Base-by-base conservation (phyloP, 352 stramenopile genomes). In the Phytopythium montanum region DNA sequence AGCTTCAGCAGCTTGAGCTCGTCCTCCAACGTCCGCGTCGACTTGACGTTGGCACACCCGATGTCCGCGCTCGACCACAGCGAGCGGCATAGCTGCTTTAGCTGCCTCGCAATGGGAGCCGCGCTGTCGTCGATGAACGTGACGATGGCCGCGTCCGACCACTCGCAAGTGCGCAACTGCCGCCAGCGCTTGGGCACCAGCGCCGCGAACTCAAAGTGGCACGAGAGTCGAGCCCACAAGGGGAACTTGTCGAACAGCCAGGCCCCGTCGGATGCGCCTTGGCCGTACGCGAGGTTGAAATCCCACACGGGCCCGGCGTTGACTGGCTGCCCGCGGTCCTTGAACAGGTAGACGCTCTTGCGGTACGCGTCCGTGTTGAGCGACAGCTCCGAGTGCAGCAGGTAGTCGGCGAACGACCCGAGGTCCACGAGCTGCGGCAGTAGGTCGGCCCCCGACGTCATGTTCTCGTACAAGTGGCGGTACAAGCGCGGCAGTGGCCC, bases 301-400 rank as follows among this genome's bases (percentile, higher is more conserved):
- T 79, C 71, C 72, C 72, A 80, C 13, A 76, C 63, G 1, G 69
- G 69, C 0, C 72, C 72, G 7, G 69, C 69, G 23, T 80, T 73
- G 52, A 79, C 72, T n/a, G 69, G 59, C 23, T 65, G 45, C 2
- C 52, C 59, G 34, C 72, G 72, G 34, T 80, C 69, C 38, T 80
- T 71, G 59, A 78, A 79, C 48, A 79, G 79, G 60, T 68, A 79
- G 7, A 60, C 21, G 59, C 72, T 78, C 19, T 60, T 56, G 4
- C 66, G 54, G 41, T 74, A 80, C 5, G 72, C 66, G 45, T 77
- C 66, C 45, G 65, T 59, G 60, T 80, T 78, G 28, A 70, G 64
- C 14, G 69, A 72, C 62, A 76, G 66, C 54, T 80, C 72, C 10
- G 69, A 68, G 61, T 78, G 72, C 41, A 80, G 36, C 8, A 80